Conservation (phyloP, 73 alveolate species). For the Breviolum minutum region DNA sequence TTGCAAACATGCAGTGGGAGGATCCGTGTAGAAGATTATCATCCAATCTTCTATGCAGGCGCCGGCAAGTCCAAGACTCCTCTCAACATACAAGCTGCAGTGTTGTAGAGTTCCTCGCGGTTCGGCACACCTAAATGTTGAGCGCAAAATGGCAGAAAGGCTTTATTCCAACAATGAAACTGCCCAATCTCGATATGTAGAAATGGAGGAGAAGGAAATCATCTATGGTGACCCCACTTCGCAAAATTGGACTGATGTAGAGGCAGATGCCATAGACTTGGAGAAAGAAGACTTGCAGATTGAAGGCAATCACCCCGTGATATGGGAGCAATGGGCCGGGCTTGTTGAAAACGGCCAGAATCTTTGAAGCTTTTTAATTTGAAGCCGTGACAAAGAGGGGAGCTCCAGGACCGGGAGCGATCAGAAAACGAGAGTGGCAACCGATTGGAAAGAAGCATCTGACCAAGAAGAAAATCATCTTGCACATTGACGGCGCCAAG, state of each 20-base stretch:
- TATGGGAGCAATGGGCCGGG: slow-evolving; percentile 22
- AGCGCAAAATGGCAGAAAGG: too few relatives aligned
- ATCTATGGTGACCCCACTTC: background rate
- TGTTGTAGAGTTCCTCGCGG: too few relatives aligned
- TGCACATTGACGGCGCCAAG: too few relatives aligned
- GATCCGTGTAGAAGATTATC: too few relatives aligned
- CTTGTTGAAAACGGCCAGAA: background rate
- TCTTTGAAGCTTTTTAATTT: background rate
- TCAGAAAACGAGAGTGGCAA: background rate
- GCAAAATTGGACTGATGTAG: background rate
- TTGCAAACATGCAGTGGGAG: too few relatives aligned
- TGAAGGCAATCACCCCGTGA: background rate
- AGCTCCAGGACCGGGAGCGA: slow-evolving; percentile 29
- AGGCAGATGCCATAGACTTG: background rate
- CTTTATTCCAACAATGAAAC: too few relatives aligned
- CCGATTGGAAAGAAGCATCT: background rate
- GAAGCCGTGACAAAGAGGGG: background rate
- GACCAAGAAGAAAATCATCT: background rate
- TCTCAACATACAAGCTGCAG: too few relatives aligned
- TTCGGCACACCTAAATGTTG: too few relatives aligned
- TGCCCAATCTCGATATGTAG: too few relatives aligned
- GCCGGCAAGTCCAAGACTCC: too few relatives aligned
- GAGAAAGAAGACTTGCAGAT: background rate
- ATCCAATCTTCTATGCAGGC: too few relatives aligned
- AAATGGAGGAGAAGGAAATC: background rate